Evolutionary conservation across 768 basidiomycete species (phyloP).

Genomic region (Tylopilus balloui): DNA sequence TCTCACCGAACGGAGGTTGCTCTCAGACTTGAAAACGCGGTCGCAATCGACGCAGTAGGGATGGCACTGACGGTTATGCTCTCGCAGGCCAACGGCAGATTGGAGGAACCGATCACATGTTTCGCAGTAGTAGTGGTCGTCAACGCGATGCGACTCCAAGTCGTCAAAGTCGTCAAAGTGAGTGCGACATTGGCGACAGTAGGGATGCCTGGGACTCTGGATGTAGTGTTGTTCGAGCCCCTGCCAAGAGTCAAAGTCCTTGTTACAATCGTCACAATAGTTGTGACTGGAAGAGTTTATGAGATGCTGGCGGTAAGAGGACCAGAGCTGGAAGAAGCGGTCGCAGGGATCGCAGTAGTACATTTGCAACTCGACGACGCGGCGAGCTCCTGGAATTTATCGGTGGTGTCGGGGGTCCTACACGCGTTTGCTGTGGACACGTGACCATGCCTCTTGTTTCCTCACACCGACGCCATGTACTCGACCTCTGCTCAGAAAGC

Average conservation of each 20-base stretch:
- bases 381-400: background rate
- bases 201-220: slow-evolving; percentile 45
- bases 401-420: slow-evolving; percentile 23
- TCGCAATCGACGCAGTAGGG: slow-evolving; percentile 45
- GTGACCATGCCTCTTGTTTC: slow-evolving; percentile 16
- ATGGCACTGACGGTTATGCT: slow-evolving; percentile 44
- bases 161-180: slow-evolving; percentile 36
- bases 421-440: slow-evolving; percentile 25
- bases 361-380: slow-evolving; percentile 13
- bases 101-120: slow-evolving; percentile 41
- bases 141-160: slow-evolving; percentile 40
- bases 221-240: slow-evolving; percentile 49
- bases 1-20: slow-evolving; percentile 17
- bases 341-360: slow-evolving; percentile 37
- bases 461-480: slow-evolving; percentile 38
- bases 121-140: slow-evolving; percentile 41
- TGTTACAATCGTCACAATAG: slow-evolving; percentile 42
- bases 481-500: slow-evolving; percentile 65
- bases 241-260: slow-evolving; percentile 39
- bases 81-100: slow-evolving; percentile 36
- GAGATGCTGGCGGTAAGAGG: slow-evolving; percentile 35
- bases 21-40: slow-evolving; percentile 36
- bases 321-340: slow-evolving; percentile 29
- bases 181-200: slow-evolving; percentile 47
- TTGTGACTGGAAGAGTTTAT: slow-evolving; percentile 37